Evolutionary conservation across 768 basidiomycete species (phyloP).

Genomic region (Mycena chlorophos): DNA sequence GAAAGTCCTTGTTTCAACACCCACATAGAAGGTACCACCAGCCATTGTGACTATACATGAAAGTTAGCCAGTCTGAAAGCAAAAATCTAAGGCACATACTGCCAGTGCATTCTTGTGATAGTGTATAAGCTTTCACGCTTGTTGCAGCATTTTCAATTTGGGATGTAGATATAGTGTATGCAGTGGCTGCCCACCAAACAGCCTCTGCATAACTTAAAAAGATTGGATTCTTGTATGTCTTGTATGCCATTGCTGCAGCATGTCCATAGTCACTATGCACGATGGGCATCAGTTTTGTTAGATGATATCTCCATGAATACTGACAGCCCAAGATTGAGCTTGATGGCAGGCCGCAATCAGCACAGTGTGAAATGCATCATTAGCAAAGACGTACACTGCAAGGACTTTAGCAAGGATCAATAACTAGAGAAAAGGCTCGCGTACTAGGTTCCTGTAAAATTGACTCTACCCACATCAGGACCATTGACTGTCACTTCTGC

Average conservation of each 20-base stretch:
- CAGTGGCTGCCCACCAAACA: background rate
- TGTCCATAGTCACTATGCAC: background rate
- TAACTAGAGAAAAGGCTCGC: too few relatives aligned
- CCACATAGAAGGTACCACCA: slow-evolving; percentile 8
- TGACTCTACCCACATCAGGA: too few relatives aligned
- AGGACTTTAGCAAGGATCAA: too few relatives aligned
- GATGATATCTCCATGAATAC: background rate
- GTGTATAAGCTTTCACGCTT: background rate
- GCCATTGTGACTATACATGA: background rate
- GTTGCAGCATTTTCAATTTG: background rate
- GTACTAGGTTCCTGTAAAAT: background rate
- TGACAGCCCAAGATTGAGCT: background rate
- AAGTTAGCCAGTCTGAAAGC: background rate
- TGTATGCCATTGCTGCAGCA: slow-evolving; percentile 1
- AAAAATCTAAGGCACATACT: background rate
- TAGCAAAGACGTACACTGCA: too few relatives aligned
- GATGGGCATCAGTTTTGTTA: background rate
- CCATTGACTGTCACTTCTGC: background rate
- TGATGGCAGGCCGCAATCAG: too few relatives aligned
- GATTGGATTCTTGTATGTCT: slow-evolving; percentile 4
- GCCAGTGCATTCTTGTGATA: background rate
- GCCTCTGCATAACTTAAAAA: background rate
- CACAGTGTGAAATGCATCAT: too few relatives aligned
- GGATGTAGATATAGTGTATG: background rate
- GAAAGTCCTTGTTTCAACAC: background rate